Base-by-base conservation (phyloP, 257 asterid genomes). In the Eustoma russellianum region DNA sequence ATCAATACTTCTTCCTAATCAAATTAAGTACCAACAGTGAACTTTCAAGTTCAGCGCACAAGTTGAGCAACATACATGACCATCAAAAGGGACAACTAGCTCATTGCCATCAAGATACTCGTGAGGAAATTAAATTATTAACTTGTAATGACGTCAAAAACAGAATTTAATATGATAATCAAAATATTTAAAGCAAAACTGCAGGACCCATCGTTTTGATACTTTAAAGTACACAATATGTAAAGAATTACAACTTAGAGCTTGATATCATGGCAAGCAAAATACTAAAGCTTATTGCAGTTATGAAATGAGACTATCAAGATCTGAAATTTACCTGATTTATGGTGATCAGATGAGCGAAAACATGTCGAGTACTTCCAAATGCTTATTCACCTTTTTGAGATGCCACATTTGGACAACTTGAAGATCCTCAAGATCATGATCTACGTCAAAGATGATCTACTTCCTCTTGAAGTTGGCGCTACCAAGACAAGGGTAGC, bases 331-430 rank as follows among this genome's bases (percentile, higher is more conserved):
- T 24, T 41, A 34, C 33, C 34, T 11, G 17, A 24, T n/a, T 7
- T 8, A 13, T 17, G 18, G 34, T 51, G 5, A 17, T 61, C 82
- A 88, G 95, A 59, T 60, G 85, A 74, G 58, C 80, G 66, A 79
- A 80, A 57, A 52, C 82, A 79, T 5, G 38, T n/a, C 3, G 94
- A 88, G 40, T 75, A 78, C 79, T 80, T 56, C 9, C 72, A 74
- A 13, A 74, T 70, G 66, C 74, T 88, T 17, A 65, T 73, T 52
- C 79, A 64, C 63, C 63, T 80, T 40, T 82, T 85, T 30, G 83
- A 64, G 33, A 62, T 79, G 7, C 59, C 83, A 4, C 95, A 88
- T 68, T 14, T 59, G 30, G 92, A 88, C 79, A 88, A 83, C 81
- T 78, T 80, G 71, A 80, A 66, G 66, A 48, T 79, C 54, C 70